Evolutionary conservation across 805 yeast species (phyloP), one percentile per base, ranked within the genome.

Genomic region (Kurtzmaniella fragi): DNA sequence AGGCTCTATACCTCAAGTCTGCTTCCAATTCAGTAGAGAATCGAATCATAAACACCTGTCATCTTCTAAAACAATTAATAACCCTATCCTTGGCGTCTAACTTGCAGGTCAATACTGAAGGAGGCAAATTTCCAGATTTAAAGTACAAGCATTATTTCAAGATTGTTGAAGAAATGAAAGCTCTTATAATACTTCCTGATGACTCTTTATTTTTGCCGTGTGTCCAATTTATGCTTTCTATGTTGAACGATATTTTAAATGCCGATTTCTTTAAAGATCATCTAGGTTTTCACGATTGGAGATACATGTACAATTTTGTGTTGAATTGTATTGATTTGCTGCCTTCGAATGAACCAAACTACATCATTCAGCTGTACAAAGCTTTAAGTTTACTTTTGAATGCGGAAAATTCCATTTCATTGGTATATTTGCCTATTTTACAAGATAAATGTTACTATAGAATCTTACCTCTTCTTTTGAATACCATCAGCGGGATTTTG

Each of bases 181-280:
- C 45, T 4, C 38, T 36, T 12, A 59, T 53, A 45, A 48, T 38
- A 20, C 32, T 45, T n/a, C 43, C 45, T 11, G 29, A 34, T 8
- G 11, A 25, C 13, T 14, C 26, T 10, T 27, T 44, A 6, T 46
- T 56, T 17, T 43, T 44, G 12, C 57, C 64, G 1, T 54, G 57
- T 34, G 42, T 51, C 3, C 36, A 49, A 13, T 65, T 60, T 38
- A 56, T 64, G 32, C 41, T 59, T 8, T 44, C 48, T 17, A 43
- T 56, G 1, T 17, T 63, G 2, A 34, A 47, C 11, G 26, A 39
- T 1, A 45, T 64, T 2, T 35, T 66, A 15, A 43, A 39, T 8
- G 48, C 55, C 35, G 49, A 48, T 13, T 53, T 49, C 34, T 54
- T 67, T 30, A 52, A 46, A 35, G 63, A 61, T n/a, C 70, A 67